These are phyloP conservation scores for Theileria sp. DNA, from an alignment of 169 alveolate species.

Conservation along the genomic window DNA sequence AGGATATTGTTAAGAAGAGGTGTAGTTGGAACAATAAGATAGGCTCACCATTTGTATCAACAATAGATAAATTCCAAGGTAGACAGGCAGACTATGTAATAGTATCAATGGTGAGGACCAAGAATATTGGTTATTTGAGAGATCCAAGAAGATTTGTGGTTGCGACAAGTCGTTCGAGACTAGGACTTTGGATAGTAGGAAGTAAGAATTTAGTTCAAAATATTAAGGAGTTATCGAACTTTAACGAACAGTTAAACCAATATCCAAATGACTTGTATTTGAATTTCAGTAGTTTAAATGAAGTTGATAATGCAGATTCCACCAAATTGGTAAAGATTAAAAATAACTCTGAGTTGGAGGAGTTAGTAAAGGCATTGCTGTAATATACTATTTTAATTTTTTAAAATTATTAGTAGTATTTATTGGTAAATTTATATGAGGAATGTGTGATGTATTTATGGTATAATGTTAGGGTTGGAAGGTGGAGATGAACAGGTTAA, in stretches of 20 bases:
- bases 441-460: background rate
- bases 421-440: background rate
- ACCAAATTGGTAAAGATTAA: background rate
- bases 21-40: constrained; percentile 80
- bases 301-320: background rate
- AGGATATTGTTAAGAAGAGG: constrained; percentile 78
- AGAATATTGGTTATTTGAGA: constrained; percentile 86
- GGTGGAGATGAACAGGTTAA: background rate
- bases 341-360: background rate
- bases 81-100: constrained; percentile 87
- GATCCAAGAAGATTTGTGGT: constrained; percentile 91
- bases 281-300: background rate
- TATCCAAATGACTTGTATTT: constrained; percentile 22
- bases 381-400: background rate
- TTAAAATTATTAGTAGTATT: too few species aligned
- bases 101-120: constrained; percentile 87
- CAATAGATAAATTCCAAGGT: constrained; percentile 90
- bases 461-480: background rate
- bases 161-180: constrained; percentile 91
- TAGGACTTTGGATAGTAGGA: constrained; percentile 86
- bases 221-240: constrained; percentile 44
- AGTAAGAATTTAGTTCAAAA: constrained; percentile 61
- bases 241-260: constrained; percentile 18
- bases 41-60: constrained; percentile 77
- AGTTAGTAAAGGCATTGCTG: constrained; percentile 2